These are phyloP conservation scores for Xylaria sp. DNA, from an alignment of 2,329 filamentous ascomycete species.

Conservation along the genomic window DNA sequence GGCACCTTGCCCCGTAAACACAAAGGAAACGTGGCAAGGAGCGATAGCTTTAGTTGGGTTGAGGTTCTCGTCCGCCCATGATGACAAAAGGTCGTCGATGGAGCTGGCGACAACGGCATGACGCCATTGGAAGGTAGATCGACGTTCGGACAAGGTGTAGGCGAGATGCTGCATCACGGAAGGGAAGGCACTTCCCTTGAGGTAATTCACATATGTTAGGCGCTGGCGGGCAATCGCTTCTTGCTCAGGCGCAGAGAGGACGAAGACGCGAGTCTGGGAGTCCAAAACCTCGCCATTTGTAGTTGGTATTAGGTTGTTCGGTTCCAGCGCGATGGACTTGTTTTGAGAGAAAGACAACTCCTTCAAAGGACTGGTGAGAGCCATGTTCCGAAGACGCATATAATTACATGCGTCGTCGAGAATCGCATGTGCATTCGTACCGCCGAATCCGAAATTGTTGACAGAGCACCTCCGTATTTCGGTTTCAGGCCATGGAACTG, in stretches of 20 bases:
- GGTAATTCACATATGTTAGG: slow-evolving; percentile 6
- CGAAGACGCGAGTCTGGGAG: slow-evolving; percentile 12
- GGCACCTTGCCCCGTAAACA: slow-evolving; percentile 35
- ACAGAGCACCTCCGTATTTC: slow-evolving; percentile 13
- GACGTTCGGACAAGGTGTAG: slow-evolving; percentile 17
- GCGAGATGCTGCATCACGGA: slow-evolving; percentile 10
- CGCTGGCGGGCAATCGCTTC: slow-evolving; percentile 24
- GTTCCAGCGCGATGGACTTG: not conserved
- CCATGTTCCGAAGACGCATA: slow-evolving; percentile 13
- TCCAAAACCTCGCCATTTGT: slow-evolving; percentile 10
- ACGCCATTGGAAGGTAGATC: slow-evolving; percentile 18
- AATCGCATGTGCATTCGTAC: too few species aligned
- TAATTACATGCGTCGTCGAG: slow-evolving; percentile 10
- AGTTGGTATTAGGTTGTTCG: slow-evolving; percentile 30
- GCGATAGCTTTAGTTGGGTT: slow-evolving; percentile 14
- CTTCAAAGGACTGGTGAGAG: not conserved
- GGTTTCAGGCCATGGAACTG: slow-evolving; percentile 10
- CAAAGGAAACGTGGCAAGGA: slow-evolving; percentile 26
- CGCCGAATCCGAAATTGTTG: too few species aligned
- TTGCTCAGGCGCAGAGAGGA: slow-evolving; percentile 19
- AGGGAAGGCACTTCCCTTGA: slow-evolving; percentile 1
- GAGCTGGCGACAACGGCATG: slow-evolving; percentile 6
- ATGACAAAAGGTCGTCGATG: slow-evolving; percentile 1
- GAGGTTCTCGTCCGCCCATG: slow-evolving; percentile 6
- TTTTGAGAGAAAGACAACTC: slow-evolving; percentile 18